Conservation (phyloP, 2,329 filamentous ascomycete species). For the Penicillium sp. region DNA sequence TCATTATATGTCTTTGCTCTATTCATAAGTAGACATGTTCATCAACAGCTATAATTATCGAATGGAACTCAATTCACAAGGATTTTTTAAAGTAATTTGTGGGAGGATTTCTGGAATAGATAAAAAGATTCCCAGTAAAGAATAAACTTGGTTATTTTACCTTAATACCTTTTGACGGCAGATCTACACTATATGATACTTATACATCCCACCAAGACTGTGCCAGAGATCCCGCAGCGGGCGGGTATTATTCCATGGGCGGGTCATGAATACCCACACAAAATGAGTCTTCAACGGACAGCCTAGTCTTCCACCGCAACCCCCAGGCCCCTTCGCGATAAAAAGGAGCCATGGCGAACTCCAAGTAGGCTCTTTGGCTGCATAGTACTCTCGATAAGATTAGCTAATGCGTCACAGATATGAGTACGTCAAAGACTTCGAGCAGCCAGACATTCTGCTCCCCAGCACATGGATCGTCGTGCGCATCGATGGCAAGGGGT, state of each 20-base stretch:
- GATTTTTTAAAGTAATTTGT: too few relatives aligned
- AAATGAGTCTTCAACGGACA: conserved; percentile 18
- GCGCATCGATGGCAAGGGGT: conserved; percentile 89
- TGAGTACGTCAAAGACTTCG: conserved; percentile 91
- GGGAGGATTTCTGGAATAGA: too few relatives aligned
- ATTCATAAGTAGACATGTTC: too few relatives aligned
- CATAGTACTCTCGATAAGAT: background rate
- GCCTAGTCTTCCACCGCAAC: conserved; percentile 11
- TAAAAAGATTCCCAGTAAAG: too few relatives aligned
- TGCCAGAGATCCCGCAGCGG: background rate
- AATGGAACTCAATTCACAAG: too few relatives aligned
- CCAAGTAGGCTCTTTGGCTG: conserved; percentile 33
- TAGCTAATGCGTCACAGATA: conserved; percentile 62
- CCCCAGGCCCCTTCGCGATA: background rate
- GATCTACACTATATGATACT: background rate
- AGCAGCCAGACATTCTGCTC: conserved; percentile 77
- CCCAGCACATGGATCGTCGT: conserved; percentile 96
- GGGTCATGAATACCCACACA: conserved; percentile 25
- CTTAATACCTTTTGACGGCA: background rate
- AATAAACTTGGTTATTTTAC: too few relatives aligned
- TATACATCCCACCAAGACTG: background rate
- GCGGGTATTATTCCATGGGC: conserved; percentile 11
- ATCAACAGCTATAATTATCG: too few relatives aligned
- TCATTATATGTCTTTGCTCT: too few relatives aligned
- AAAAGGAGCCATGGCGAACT: conserved; percentile 41